A percentile compares a stretch with the other conserved stretches of the same genome.
Evolutionary conservation across 1,284 basidiomycete species (phyloP).

Genomic region (Tremellales sp.): DNA sequence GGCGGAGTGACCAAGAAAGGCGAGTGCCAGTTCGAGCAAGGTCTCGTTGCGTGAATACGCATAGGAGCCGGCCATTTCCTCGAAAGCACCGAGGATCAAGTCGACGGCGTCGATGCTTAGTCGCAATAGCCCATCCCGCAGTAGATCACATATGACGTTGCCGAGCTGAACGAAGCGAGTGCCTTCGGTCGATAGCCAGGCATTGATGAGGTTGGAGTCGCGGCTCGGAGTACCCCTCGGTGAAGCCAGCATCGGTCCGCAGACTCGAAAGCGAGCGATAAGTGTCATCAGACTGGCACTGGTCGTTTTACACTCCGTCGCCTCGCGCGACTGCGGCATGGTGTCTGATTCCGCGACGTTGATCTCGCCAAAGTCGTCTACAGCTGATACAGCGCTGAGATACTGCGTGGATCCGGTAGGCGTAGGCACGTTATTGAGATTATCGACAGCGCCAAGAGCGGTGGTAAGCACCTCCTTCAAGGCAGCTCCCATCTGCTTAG

Average conservation of each 20-base stretch:
- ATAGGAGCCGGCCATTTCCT: constrained; percentile 58
- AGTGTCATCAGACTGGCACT: constrained; percentile 20
- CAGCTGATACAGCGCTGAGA: too few relatives aligned
- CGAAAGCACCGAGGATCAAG: constrained; percentile 57
- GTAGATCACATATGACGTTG: constrained; percentile 57
- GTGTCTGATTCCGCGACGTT: constrained; percentile 48
- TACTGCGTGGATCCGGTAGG: too few relatives aligned
- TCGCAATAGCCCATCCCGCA: constrained; percentile 57
- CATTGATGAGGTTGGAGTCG: constrained; percentile 61
- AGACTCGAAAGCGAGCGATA: constrained; percentile 47
- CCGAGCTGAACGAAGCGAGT: constrained; percentile 59
- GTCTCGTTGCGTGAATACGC: constrained; percentile 57
- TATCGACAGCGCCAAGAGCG: too few relatives aligned
- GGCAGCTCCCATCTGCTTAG: constrained; percentile 6
- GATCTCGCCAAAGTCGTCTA: constrained; percentile 65
- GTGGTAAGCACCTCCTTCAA: constrained; percentile 9
- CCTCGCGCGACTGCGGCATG: constrained; percentile 33
- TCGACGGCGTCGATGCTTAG: constrained; percentile 56
- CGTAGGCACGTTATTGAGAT: too few relatives aligned
- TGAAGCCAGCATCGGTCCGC: constrained; percentile 54
- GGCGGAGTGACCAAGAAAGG: constrained; percentile 64
- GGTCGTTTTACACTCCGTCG: constrained; percentile 26
- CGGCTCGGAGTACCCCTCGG: constrained; percentile 57
- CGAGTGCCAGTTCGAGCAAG: constrained; percentile 57
- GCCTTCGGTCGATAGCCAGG: constrained; percentile 55